These are phyloP conservation scores for Rhizoclosmatium globosum DNA, from an alignment of 192 early-diverging fungal genomes.

Conservation along the genomic window DNA sequence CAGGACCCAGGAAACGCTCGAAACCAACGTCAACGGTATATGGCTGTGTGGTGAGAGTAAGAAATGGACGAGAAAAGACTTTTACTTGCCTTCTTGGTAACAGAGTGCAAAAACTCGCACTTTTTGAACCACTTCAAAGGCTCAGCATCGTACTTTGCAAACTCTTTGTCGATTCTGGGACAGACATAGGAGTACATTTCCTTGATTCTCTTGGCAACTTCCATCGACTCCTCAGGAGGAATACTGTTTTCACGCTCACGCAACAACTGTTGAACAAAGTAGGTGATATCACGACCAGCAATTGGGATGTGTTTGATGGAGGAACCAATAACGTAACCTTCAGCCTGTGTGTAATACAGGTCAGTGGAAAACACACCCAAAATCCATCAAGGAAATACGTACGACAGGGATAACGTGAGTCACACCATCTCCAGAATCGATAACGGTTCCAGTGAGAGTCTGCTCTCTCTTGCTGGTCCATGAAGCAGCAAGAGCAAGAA, in stretches of 20 bases:
- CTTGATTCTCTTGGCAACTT: conserved; percentile 95
- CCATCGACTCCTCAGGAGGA: conserved; percentile 95
- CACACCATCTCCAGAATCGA: conserved; percentile 98
- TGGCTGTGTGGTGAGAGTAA: conserved; percentile 54
- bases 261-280: conserved; percentile 96
- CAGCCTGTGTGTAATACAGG: conserved; percentile 68
- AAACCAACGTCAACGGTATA: conserved; percentile 97
- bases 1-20: conserved; percentile 98
- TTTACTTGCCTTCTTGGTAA: conserved; percentile 79
- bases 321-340: conserved; percentile 97
- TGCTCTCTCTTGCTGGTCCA: conserved; percentile 91
- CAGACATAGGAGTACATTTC: conserved; percentile 97
- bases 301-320: conserved; percentile 99
- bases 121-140: conserved; percentile 89
- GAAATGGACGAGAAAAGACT: not conserved
- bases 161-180: conserved; percentile 97
- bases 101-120: conserved; percentile 82
- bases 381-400: conserved; percentile 35
- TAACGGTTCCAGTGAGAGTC: conserved; percentile 97
- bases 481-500: conserved; percentile 94
- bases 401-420: conserved; percentile 99
- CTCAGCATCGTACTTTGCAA: conserved; percentile 91
- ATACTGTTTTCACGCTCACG: conserved; percentile 96
- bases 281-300: conserved; percentile 97
- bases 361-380: not conserved